Base-by-base conservation (phyloP, 2,329 filamentous ascomycete genomes). In the Fusarium sp. region DNA sequence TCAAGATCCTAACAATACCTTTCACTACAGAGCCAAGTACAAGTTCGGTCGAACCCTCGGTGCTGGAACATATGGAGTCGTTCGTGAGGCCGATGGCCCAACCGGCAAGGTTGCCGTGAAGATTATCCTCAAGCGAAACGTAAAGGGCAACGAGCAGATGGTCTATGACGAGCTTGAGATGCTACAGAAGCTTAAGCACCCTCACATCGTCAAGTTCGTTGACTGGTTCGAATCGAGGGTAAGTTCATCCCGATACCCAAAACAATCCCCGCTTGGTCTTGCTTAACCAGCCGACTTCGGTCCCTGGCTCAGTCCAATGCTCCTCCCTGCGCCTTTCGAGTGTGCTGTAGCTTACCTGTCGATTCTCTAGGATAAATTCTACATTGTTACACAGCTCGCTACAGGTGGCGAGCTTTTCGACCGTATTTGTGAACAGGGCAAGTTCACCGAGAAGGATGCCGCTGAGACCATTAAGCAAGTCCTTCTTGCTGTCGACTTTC, bases 151-250 rank as follows among this genome's bases (percentile, higher is more conserved):
- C 77, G 96, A 99, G 85, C 90, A 92, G 80, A 99, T 99, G 96
- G 96, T 99, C 43, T 96, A 97, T 80, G 96, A 99, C 80, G 96
- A 99, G 84, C 87, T 99, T 76, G 88, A 94, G 73, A 94, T 99
- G 90, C 87, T 99, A 71, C 94, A 98, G 83, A 89, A 89, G 63
- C 89, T 99, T 78, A 88, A 94, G 78, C 96, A 99, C 80, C 92
- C 94, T 56, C 94, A 98, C 82, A 99, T 99, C 79, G 96, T 99
- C 83, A 91, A 91, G 74, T 99, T 99, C 79, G 92, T 96, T 74
- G 96, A 99, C 81, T 99, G 96, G 95, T 99, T 99, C 79, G 96
- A 99, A 84, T 98, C 95, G 60, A 93, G 94, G 83, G 94, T 97
- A 83, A 73, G 90, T 76, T 49, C 32, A 22, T 38, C 24, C 48